Evolutionary conservation across 2,329 filamentous ascomycete species (phyloP), one percentile per base, ranked within the genome.

Genomic region (Alternaria sp.): DNA sequence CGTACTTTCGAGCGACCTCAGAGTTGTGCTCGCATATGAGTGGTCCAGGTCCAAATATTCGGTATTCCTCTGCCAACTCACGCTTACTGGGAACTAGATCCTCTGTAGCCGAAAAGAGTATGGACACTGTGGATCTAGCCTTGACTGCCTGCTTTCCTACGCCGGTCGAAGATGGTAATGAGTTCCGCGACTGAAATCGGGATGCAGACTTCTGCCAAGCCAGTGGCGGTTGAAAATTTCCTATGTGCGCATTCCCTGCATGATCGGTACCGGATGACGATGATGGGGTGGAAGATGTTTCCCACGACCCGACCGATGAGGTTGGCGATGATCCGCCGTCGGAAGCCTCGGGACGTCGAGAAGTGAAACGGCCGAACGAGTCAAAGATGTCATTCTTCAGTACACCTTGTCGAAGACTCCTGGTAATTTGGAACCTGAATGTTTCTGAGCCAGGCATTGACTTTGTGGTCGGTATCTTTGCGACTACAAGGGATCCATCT

Each of bases 11-110:
- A 8, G 94, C 94, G 46, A 96, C 88, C 1, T 81, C 80, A 8
- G 93, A 92, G 76, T 99, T 99, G 70, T 96, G 90, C 44, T 87
- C 84, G 77, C 94, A 98, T 4, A 97, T 88, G 38, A 90, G 86
- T n/a, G 88, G 86, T 1, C 91, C 90, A 62, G 93, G 88, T 4
- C 93, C 93, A 75, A 95, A 94, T 14, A 97, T 91, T 24, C 86
- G 86, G 78, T 98, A 99, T 66, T 91, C 87, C 58, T 88, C 82
- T 2, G 93, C 95, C 62, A 97, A 85, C 55, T 88, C 85, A 60
- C 85, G 85, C 75, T 93, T 95, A 3, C 92, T 91, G 0, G 94
- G 94, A n/a, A 97, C 80, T 12, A 93, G 77, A 48, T 86, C 82
- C 9, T 87, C 86, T 26, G 96, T 76, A 63, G 69, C 61, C 63